Evolutionary conservation across 495 filamentous ascomycete genomes (phyloP), one percentile per base, ranked within the genome.

Genomic region (Hypoxylon rickii): DNA sequence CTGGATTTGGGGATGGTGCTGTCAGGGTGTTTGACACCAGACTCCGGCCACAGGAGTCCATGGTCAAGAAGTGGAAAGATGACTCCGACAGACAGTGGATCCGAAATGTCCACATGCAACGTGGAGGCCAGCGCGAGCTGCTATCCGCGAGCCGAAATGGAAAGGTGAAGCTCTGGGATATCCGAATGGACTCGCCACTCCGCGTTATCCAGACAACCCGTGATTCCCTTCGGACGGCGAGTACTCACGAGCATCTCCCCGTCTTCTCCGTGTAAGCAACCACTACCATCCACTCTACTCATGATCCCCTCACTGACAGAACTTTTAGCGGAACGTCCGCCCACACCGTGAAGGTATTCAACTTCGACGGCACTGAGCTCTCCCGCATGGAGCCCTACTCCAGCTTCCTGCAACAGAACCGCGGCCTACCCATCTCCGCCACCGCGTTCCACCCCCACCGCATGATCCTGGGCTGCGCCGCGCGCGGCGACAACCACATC

Each of bases 1-100:
- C 93, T 17, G 94, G 95, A 8, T 99, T 97, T 51, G 94, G 95
- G 2, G 94, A 99, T 63, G 94, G 94, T n/a, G 92, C 92, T 10
- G 86, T 99, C 20, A 80, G 94, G 37, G 90, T 96, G 18, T 99
- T 97, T 64, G 94, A 99, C 69, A 89, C 92, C 51, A 88, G 94
- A 4, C 70, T 88, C 22, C 83, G 84, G 53, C 86, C 92, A 3
- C 86, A 88, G 33, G 87, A 90, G 26, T 85, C 86, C 24, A 96
- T 96, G 90, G 87, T 97, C 39, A 89, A 86, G 69, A 89, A 90
- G 33, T 99, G 94, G 94, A 93, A 94, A 61, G 89, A 97, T 63
- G 77, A 80, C 13, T 72, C 69, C 32, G 92, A 97, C 66, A 86
- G 87, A 60, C 84, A 89, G 60, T 97, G 95, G 94, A 86, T 99